Conservation (phyloP, 2,329 filamentous ascomycete genomes). For the Exophiala alcalophila region DNA sequence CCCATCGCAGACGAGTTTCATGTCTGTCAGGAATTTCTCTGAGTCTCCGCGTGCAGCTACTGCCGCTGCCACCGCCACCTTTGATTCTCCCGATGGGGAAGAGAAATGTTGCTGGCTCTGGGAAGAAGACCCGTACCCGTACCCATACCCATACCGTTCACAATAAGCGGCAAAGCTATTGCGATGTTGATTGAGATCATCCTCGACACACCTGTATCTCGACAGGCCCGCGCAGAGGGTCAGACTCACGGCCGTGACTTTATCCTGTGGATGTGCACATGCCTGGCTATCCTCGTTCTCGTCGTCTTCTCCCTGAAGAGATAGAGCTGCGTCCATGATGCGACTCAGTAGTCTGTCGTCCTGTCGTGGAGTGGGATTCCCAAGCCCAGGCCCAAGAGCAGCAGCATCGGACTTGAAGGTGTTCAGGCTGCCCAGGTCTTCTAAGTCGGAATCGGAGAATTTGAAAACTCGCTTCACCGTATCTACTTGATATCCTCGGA, state of each 20-base stretch:
- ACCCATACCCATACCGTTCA: too few species aligned
- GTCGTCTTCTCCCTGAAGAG: too few species aligned
- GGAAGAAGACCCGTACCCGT: too few species aligned
- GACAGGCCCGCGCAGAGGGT: conserved; percentile 10
- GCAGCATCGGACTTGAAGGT: too few species aligned
- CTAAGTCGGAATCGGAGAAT: background rate
- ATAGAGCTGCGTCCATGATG: conserved; percentile 1
- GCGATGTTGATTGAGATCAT: conserved; percentile 4
- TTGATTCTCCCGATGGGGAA: too few species aligned
- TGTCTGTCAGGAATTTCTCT: conserved; percentile 8
- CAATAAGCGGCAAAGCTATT: conserved; percentile 8
- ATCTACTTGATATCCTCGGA: background rate
- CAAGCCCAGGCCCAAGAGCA: too few species aligned
- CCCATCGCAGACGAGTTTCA: conserved; percentile 9
- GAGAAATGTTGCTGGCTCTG: too few species aligned
- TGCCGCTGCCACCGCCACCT: too few species aligned
- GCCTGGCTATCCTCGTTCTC: background rate
- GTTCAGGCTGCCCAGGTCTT: background rate
- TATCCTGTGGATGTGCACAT: background rate
- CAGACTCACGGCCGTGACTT: conserved; percentile 8
- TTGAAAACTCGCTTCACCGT: background rate
- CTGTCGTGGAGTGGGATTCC: background rate
- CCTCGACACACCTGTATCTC: conserved; percentile 9
- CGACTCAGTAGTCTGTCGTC: background rate
- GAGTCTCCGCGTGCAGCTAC: too few species aligned